phyloP scores from a whole-genome alignment of 148 eudicot genomes.

The Rhododendron molle region DNA sequence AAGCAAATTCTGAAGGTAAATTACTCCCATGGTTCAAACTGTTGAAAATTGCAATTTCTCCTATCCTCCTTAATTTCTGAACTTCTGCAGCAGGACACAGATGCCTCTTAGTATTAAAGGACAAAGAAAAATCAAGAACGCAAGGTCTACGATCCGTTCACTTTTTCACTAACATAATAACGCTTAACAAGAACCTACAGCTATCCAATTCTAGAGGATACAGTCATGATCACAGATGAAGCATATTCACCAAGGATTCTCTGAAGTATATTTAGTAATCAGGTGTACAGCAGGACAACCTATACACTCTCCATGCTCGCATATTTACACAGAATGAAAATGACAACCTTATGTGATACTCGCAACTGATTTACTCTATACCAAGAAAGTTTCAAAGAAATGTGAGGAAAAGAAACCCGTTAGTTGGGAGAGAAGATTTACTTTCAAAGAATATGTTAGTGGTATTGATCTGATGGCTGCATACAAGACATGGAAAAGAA shows the following conservation, averaged over 20 bases:
- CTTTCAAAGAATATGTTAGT: background rate
- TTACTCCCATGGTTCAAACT: slow-evolving; percentile 23
- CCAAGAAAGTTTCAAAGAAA: background rate
- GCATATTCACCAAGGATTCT: background rate
- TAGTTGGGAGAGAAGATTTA: background rate
- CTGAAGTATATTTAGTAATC: background rate
- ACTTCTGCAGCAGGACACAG: slow-evolving; percentile 45
- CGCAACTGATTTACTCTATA: background rate
- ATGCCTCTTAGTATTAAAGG: background rate
- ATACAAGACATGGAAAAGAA: background rate
- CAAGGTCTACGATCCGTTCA: background rate
- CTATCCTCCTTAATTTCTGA: slow-evolving; percentile 60
- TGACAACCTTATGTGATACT: background rate
- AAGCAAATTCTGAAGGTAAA: slow-evolving; percentile 11
- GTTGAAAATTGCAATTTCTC: slow-evolving; percentile 29
- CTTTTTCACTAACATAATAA: background rate
- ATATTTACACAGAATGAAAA: background rate
- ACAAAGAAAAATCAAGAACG: background rate
- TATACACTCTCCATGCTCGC: background rate
- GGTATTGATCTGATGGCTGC: background rate
- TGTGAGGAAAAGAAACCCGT: background rate
- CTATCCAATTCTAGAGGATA: background rate
- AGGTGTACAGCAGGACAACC: background rate
- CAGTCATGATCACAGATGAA: background rate
- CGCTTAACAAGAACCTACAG: background rate